Evolutionary conservation across 2,329 filamentous ascomycete genomes (phyloP).

Genomic region (Cordyceps farinosa): DNA sequence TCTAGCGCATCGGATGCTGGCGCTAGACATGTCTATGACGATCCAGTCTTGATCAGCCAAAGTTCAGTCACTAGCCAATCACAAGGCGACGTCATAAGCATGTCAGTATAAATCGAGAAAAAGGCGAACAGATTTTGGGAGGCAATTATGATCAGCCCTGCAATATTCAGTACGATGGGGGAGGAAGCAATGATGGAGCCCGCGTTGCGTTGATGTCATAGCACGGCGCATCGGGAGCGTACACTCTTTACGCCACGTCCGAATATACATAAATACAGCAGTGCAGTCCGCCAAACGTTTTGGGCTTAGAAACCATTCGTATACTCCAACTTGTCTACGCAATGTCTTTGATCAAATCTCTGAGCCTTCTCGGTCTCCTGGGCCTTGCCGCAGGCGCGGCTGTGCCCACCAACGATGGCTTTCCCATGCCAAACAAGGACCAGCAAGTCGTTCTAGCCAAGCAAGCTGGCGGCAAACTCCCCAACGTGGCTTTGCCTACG

Average conservation of each 20-base stretch:
- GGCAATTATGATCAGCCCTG: background rate
- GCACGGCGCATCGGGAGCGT: background rate
- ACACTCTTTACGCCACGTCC: background rate
- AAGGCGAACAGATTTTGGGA: background rate
- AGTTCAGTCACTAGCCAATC: background rate
- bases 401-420: slow-evolving; percentile 47
- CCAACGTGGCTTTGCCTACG: slow-evolving; percentile 53
- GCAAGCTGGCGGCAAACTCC: slow-evolving; percentile 57
- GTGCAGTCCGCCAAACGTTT: background rate
- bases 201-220: background rate
- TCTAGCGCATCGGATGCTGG: background rate
- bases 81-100: background rate
- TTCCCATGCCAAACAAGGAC: slow-evolving; percentile 52
- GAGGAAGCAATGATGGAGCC: background rate
- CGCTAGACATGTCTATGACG: slow-evolving; percentile 12
- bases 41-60: background rate
- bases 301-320: too few species aligned
- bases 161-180: background rate
- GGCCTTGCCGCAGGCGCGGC: slow-evolving; percentile 26
- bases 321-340: background rate
- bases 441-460: slow-evolving; percentile 50
- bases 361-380: background rate
- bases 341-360: background rate
- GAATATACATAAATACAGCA: background rate
- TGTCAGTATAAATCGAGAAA: background rate